These are phyloP conservation scores for Ogataea hybrid DNA, from an alignment of 1,139 yeast species.

Conservation along the genomic window DNA sequence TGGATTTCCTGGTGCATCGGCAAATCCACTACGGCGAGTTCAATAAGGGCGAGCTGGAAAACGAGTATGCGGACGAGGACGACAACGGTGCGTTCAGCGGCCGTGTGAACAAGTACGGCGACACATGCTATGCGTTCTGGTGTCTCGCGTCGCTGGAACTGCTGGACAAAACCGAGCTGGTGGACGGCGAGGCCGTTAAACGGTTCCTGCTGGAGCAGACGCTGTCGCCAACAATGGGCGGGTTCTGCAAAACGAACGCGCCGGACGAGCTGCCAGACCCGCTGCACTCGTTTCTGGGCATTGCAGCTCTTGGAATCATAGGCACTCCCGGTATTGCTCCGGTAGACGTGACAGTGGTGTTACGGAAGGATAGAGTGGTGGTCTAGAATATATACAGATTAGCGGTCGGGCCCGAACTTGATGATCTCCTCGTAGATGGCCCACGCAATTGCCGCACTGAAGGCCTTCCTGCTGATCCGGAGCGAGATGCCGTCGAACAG, in stretches of 20 bases:
- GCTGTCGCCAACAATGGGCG: slow-evolving; percentile 70
- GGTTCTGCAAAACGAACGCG: slow-evolving; percentile 65
- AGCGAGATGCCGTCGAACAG: slow-evolving; percentile 83
- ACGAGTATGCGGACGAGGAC: slow-evolving; percentile 40
- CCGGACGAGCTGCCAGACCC: slow-evolving; percentile 60
- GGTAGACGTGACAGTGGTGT: slow-evolving; percentile 30
- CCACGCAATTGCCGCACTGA: slow-evolving; percentile 97
- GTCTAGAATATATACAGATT: background rate
- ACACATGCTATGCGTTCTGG: slow-evolving; percentile 96
- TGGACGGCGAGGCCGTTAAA: slow-evolving; percentile 39
- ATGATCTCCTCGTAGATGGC: slow-evolving; percentile 89
- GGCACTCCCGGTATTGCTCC: slow-evolving; percentile 23
- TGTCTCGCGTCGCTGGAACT: slow-evolving; percentile 58
- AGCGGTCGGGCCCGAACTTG: slow-evolving; percentile 32
- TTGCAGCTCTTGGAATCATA: slow-evolving; percentile 54
- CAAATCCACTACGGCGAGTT: slow-evolving; percentile 45
- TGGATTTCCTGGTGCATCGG: slow-evolving; percentile 61
- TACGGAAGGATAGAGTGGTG: slow-evolving; percentile 20
- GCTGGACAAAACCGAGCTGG: slow-evolving; percentile 35
- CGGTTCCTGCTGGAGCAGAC: slow-evolving; percentile 55
- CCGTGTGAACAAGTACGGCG: slow-evolving; percentile 77
- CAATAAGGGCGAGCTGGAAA: slow-evolving; percentile 27
- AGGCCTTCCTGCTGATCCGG: slow-evolving; percentile 79
- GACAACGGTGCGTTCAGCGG: slow-evolving; percentile 87
- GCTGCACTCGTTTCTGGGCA: slow-evolving; percentile 60